These are phyloP conservation scores for Boechera retrofracta DNA, from an alignment of 345 rosid genomes.

Conservation along the genomic window DNA sequence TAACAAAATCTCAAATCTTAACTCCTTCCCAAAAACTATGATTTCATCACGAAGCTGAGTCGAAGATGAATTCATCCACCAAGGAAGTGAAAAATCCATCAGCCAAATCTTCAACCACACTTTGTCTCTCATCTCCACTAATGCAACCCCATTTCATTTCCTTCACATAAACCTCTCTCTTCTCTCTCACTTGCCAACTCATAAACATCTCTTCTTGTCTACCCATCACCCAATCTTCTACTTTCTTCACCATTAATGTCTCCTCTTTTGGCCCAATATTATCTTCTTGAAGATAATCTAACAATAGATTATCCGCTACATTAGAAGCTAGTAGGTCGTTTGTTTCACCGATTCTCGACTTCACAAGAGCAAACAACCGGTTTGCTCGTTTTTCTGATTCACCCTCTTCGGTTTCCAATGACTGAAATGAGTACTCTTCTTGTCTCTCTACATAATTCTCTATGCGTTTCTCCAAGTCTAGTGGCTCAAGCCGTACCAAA, in stretches of 20 bases:
- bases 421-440: constrained; percentile 26
- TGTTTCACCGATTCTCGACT: constrained; percentile 24
- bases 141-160: constrained; percentile 50
- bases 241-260: constrained; percentile 44
- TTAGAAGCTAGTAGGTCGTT: constrained; percentile 22
- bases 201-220: constrained; percentile 47
- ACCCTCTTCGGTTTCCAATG: constrained; percentile 12
- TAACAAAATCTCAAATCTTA: constrained; percentile 29
- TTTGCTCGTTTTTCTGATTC: constrained; percentile 35
- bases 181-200: constrained; percentile 65
- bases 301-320: constrained; percentile 47
- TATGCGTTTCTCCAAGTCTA: constrained; percentile 67
- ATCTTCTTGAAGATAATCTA: constrained; percentile 62
- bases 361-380: constrained; percentile 36
- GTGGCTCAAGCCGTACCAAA: constrained; percentile 58
- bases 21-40: background rate
- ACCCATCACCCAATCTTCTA: constrained; percentile 66
- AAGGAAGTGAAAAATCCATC: constrained; percentile 52
- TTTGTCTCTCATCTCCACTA: constrained; percentile 52
- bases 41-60: constrained; percentile 37
- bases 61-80: constrained; percentile 62
- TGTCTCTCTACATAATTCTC: constrained; percentile 44
- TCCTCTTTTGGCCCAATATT: constrained; percentile 39
- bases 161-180: constrained; percentile 54
- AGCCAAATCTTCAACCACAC: constrained; percentile 55